phyloP scores from a whole-genome alignment of 768 basidiomycete genomes.

The Auriscalpium microsporum region DNA sequence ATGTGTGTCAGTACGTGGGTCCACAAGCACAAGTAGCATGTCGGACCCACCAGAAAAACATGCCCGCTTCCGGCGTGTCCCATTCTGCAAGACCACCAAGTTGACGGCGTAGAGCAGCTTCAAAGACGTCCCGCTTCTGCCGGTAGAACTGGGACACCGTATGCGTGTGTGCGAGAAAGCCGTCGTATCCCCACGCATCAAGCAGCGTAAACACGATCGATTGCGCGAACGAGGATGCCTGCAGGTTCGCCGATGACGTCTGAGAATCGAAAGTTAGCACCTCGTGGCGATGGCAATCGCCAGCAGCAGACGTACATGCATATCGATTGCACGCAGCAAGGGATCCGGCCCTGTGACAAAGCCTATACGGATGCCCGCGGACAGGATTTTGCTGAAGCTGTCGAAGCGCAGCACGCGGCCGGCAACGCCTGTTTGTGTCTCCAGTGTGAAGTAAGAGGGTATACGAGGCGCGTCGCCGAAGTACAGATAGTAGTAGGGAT shows the following conservation, averaged over 20 bases:
- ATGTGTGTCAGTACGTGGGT: background rate
- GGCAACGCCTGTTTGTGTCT: constrained; percentile 49
- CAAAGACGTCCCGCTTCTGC: constrained; percentile 69
- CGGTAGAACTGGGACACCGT: constrained; percentile 69
- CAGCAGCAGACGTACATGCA: constrained; percentile 40
- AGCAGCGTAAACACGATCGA: constrained; percentile 51
- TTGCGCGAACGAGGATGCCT: constrained; percentile 57
- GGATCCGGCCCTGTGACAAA: constrained; percentile 69
- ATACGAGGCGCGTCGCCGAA: constrained; percentile 57
- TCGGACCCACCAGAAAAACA: constrained; percentile 76
- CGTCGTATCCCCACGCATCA: constrained; percentile 66
- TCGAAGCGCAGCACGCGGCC: constrained; percentile 87
- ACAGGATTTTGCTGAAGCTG: constrained; percentile 78
- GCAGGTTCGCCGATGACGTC: constrained; percentile 63
- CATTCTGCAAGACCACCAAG: constrained; percentile 73
- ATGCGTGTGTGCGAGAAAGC: constrained; percentile 61
- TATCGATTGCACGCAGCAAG: constrained; percentile 62
- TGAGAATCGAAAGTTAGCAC: constrained; percentile 18
- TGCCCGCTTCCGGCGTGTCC: constrained; percentile 64
- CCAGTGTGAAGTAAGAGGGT: constrained; percentile 77
- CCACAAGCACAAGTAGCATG: background rate
- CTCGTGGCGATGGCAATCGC: background rate
- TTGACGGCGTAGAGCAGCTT: constrained; percentile 64
- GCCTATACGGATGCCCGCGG: constrained; percentile 72
- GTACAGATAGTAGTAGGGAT: constrained; percentile 74